Evolutionary conservation across 2,329 filamentous ascomycete genomes (phyloP).

Genomic region (Pseudogymnoascus sp.): DNA sequence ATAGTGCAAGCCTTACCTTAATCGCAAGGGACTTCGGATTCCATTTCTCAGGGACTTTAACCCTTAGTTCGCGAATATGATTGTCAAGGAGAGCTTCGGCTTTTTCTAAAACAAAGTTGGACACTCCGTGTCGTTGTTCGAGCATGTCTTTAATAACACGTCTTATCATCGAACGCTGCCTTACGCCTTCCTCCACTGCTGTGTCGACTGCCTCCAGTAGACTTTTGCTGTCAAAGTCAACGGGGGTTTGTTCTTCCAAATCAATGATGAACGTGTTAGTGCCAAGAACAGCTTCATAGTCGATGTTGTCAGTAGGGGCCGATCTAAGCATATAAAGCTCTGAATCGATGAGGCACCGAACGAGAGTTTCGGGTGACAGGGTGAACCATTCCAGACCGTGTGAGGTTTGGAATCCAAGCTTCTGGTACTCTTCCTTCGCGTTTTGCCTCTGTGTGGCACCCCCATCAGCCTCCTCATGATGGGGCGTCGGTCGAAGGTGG

Average conservation of each 20-base stretch:
- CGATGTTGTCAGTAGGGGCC: background rate
- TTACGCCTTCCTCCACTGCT: background rate
- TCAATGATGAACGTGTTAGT: background rate
- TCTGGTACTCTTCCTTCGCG: background rate
- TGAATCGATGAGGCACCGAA: background rate
- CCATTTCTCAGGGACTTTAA: background rate
- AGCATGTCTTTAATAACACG: conserved; percentile 2
- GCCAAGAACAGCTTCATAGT: background rate
- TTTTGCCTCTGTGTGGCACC: background rate
- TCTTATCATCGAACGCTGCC: background rate
- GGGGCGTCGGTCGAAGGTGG: background rate
- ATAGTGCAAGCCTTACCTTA: background rate
- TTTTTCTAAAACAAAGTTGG: background rate
- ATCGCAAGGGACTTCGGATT: background rate
- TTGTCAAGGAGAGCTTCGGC: background rate
- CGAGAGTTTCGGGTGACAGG: background rate
- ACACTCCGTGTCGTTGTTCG: background rate
- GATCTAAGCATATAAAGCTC: background rate
- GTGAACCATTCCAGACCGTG: background rate
- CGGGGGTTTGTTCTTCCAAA: background rate
- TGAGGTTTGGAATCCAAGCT: background rate
- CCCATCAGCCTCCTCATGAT: background rate
- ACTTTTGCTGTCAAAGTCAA: background rate
- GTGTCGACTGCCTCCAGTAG: background rate
- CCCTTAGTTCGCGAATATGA: background rate